Conservation (phyloP, 2,329 filamentous ascomycete genomes). For the Dothistroma septosporum region DNA sequence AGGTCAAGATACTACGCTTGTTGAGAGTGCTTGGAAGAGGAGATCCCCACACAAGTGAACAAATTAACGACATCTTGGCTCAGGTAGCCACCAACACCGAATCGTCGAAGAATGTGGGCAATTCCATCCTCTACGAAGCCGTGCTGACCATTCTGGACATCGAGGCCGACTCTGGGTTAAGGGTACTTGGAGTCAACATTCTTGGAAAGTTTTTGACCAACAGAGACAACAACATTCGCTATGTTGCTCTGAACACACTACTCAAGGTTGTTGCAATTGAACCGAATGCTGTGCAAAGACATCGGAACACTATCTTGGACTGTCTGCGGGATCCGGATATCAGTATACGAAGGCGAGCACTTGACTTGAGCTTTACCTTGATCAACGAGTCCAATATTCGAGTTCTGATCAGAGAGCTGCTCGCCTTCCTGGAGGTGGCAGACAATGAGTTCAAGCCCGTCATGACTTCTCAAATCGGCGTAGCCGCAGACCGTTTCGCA, state of each 20-base stretch:
- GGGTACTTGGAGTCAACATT: conserved; percentile 95
- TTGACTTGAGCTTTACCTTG: conserved; percentile 95
- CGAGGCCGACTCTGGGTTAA: conserved; percentile 89
- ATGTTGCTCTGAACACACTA: conserved; percentile 92
- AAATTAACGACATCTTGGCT: conserved; percentile 97
- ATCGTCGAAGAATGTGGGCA: conserved; percentile 96
- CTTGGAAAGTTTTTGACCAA: conserved; percentile 98
- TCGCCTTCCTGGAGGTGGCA: conserved; percentile 93
- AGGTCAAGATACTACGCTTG: conserved; percentile 89
- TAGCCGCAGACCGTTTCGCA: conserved; percentile 91
- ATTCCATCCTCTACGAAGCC: conserved; percentile 95
- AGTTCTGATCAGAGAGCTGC: conserved; percentile 83
- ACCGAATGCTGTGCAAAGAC: conserved; percentile 93
- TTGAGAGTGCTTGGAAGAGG: conserved; percentile 82
- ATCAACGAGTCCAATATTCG: conserved; percentile 97
- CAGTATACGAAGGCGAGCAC: conserved; percentile 89
- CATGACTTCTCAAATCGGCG: conserved; percentile 97
- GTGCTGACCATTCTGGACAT: conserved; percentile 97
- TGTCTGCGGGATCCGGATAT: conserved; percentile 96
- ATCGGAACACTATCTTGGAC: conserved; percentile 95
- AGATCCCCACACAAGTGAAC: conserved; percentile 82
- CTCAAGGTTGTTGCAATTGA: conserved; percentile 98
- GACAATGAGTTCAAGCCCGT: conserved; percentile 98
- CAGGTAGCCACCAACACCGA: conserved; percentile 94
- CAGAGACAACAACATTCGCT: conserved; percentile 98